Conservation (phyloP, 805 yeast genomes). For the Pichia manshurica region DNA sequence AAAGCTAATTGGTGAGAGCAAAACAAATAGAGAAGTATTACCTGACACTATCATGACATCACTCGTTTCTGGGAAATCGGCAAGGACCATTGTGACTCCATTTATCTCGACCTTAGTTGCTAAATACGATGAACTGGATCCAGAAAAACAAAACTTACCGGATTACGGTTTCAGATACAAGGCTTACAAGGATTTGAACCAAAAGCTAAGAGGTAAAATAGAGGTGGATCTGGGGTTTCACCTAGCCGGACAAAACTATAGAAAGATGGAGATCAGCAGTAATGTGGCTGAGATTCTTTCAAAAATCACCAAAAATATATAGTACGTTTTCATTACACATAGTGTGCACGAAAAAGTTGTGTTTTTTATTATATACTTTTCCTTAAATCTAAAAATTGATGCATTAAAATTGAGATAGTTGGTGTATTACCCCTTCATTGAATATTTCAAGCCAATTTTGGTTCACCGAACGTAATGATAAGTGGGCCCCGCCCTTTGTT, state of each 20-base stretch:
- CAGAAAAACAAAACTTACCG: not conserved
- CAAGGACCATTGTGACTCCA: not conserved
- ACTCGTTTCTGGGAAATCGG: conserved; percentile 1
- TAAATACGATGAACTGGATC: not conserved
- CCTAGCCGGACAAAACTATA: not conserved
- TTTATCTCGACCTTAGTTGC: not conserved
- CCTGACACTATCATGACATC: not conserved
- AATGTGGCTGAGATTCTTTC: not conserved
- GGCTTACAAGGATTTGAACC: not conserved
- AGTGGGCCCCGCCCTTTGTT: conserved; percentile 8
- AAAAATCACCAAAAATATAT: not conserved
- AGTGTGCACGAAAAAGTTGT: not conserved
- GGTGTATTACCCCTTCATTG: conserved; percentile 2
- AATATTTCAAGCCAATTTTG: conserved; percentile 10
- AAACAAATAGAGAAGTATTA: not conserved
- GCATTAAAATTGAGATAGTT: not conserved
- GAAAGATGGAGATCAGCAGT: not conserved
- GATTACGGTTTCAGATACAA: not conserved
- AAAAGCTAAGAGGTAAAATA: not conserved
- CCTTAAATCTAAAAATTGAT: too few species aligned
- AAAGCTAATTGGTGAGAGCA: not conserved
- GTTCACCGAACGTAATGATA: conserved; percentile 6
- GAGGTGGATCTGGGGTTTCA: not conserved
- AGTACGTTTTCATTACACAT: not conserved
- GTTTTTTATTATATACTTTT: not conserved